Evolutionary conservation across 345 rosid genomes (phyloP).

Genomic region (sweet orange (Citrus sinensis)): DNA sequence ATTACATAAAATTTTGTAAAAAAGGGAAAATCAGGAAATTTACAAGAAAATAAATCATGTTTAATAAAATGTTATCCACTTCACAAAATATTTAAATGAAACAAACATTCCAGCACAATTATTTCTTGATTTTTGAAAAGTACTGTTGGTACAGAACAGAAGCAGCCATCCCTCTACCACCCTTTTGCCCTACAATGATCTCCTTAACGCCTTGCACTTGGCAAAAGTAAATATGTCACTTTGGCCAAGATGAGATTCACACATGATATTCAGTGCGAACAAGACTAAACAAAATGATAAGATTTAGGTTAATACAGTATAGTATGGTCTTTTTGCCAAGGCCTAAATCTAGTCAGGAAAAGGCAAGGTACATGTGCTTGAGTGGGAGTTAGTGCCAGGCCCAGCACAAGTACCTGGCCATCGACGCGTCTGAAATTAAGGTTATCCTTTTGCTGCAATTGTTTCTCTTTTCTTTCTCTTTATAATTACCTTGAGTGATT

Average conservation of each 20-base stretch:
- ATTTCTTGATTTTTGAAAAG: not conserved
- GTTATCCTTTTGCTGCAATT: not conserved
- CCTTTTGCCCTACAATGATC: not conserved
- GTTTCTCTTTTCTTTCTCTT: not conserved
- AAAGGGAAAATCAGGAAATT: not conserved
- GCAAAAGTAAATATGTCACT: not conserved
- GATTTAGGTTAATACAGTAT: not conserved
- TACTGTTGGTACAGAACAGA: not conserved
- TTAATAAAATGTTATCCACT: not conserved
- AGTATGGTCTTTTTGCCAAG: not conserved
- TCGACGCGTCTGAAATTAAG: not conserved
- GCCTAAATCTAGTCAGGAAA: not conserved
- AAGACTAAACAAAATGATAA: not conserved
- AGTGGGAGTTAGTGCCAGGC: not conserved
- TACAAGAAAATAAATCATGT: not conserved
- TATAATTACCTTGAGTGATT: not conserved
- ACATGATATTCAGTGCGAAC: not conserved
- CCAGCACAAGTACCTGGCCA: not conserved
- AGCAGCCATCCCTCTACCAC: not conserved
- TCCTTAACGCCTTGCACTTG: not conserved
- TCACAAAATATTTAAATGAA: not conserved
- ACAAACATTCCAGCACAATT: not conserved
- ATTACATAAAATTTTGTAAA: not conserved
- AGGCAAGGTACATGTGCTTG: not conserved
- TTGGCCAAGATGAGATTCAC: not conserved